These are phyloP conservation scores for Arthrobotrys megalospora DNA, from an alignment of 2,329 filamentous ascomycete species.

Conservation along the genomic window DNA sequence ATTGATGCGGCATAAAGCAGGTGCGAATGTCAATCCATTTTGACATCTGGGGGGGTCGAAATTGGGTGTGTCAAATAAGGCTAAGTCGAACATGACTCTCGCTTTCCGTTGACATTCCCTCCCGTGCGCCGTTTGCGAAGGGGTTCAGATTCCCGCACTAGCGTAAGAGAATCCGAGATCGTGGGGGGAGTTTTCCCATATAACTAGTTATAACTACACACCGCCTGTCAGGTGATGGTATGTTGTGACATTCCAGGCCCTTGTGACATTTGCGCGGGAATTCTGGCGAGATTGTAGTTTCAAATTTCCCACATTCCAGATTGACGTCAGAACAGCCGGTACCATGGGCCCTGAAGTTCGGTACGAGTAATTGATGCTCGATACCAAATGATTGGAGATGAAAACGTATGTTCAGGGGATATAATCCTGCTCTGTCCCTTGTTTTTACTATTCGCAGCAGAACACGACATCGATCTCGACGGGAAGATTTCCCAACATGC, in stretches of 20 bases:
- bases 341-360: constrained; percentile 9
- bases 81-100: constrained; percentile 36
- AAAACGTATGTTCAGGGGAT: constrained; percentile 12
- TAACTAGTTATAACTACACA: background rate
- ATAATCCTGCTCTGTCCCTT: constrained; percentile 18
- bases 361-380: constrained; percentile 28
- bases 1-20: constrained; percentile 25
- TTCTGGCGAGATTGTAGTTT: background rate
- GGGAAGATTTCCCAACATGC: background rate
- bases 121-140: constrained; percentile 20
- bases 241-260: constrained; percentile 20
- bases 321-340: constrained; percentile 24
- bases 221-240: constrained; percentile 2
- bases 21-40: constrained; percentile 29
- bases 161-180: background rate
- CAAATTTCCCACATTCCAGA: constrained; percentile 23
- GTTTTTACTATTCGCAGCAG: constrained; percentile 15
- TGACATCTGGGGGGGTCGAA: background rate
- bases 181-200: background rate
- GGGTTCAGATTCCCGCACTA: constrained; percentile 1
- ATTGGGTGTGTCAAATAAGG: background rate
- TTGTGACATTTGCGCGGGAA: constrained; percentile 1
- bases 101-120: constrained; percentile 31
- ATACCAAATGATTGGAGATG: background rate
- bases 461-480: constrained; percentile 5